Evolutionary conservation across 352 stramenopile species (phyloP).

Genomic region (Phytophthora litchii): DNA sequence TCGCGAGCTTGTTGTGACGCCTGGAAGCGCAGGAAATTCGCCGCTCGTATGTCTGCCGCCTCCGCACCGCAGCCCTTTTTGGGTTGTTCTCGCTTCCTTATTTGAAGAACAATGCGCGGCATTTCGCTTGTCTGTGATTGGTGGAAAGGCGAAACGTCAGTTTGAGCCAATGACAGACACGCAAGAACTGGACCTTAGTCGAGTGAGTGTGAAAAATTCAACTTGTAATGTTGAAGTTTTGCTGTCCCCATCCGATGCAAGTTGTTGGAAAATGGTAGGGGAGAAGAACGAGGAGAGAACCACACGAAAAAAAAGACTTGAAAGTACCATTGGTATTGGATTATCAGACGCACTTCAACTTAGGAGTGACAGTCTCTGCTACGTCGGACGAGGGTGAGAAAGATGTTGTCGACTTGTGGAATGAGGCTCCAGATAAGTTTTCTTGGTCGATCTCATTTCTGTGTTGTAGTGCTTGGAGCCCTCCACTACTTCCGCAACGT

Average conservation of each 20-base stretch:
- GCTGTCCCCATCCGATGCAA: not conserved
- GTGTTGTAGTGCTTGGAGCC: too few species aligned
- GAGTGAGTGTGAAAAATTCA: too few species aligned
- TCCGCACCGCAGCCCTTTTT: constrained; percentile 24
- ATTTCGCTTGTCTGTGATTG: not conserved
- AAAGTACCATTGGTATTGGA: too few species aligned
- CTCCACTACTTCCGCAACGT: too few species aligned
- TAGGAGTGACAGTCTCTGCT: too few species aligned
- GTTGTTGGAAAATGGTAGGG: not conserved
- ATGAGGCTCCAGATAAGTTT: too few species aligned
- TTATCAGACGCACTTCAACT: too few species aligned
- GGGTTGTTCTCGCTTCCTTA: constrained; percentile 30
- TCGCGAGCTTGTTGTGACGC: not conserved
- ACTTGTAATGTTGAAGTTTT: not conserved
- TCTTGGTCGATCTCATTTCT: too few species aligned
- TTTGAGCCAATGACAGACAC: not conserved
- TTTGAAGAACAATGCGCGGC: constrained; percentile 33
- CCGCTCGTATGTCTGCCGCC: constrained; percentile 14
- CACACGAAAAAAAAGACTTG: not conserved
- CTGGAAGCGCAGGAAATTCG: constrained; percentile 10
- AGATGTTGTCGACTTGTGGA: too few species aligned
- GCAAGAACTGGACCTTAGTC: not conserved
- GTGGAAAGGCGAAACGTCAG: not conserved
- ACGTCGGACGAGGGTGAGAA: too few species aligned
- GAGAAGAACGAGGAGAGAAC: not conserved